phyloP scores from a whole-genome alignment of 1,139 yeast species.

The Nakaseomyces glabratus region DNA sequence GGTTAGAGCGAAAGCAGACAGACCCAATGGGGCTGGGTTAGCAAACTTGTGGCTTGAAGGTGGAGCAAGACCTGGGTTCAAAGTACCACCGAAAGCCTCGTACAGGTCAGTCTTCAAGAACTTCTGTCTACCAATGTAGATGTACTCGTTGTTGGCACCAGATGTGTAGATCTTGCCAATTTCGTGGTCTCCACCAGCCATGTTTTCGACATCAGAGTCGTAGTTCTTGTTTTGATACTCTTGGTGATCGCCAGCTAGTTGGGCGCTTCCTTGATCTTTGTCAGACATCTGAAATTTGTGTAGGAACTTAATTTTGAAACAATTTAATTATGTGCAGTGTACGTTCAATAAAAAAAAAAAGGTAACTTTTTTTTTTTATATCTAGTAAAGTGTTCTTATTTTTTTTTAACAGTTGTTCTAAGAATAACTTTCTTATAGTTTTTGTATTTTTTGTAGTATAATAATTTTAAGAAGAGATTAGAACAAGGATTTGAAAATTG shows the following conservation, averaged over 20 bases:
- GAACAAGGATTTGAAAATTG: too few relatives aligned
- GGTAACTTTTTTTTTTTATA: conserved; percentile 6
- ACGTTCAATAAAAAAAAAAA: conserved; percentile 3
- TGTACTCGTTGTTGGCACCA: conserved; percentile 44
- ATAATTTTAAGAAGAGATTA: too few relatives aligned
- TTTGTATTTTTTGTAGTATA: too few relatives aligned
- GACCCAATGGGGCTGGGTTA: conserved; percentile 64
- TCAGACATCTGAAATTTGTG: conserved; percentile 11
- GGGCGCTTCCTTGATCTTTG: conserved; percentile 13
- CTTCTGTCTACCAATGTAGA: conserved; percentile 64
- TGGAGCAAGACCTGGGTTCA: conserved; percentile 50
- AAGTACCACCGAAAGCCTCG: conserved; percentile 53
- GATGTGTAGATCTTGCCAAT: conserved; percentile 30
- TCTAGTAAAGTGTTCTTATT: conserved; percentile 1
- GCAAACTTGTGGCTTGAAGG: conserved; percentile 37
- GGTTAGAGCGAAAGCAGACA: conserved; percentile 58
- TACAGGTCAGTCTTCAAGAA: conserved; percentile 50
- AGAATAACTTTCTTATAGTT: too few relatives aligned
- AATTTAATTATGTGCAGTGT: background rate
- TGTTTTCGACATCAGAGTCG: conserved; percentile 10
- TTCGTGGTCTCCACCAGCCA: conserved; percentile 3
- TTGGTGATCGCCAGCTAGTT: conserved; percentile 6
- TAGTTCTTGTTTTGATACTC: conserved; percentile 8
- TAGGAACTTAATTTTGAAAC: background rate
- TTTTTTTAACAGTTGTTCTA: conserved; percentile 3